phyloP scores from a whole-genome alignment of 2,329 filamentous ascomycete species.

The Fusarium clavum region DNA sequence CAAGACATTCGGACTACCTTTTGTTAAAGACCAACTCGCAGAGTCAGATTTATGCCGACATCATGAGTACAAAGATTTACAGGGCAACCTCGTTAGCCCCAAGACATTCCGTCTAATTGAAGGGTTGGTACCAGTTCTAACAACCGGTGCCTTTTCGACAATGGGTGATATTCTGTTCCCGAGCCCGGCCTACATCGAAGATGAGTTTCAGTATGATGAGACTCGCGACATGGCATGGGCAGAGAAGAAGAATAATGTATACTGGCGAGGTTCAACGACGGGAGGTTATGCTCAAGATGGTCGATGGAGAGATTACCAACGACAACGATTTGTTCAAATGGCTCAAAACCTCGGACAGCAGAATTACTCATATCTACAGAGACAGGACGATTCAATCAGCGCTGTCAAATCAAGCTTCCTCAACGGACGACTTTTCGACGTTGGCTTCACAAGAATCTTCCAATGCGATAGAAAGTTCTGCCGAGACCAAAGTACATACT shows the following conservation, averaged over 20 bases:
- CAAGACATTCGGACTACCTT: slow-evolving; percentile 50
- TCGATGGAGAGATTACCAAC: slow-evolving; percentile 58
- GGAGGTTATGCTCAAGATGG: slow-evolving; percentile 56
- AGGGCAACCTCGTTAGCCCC: slow-evolving; percentile 60
- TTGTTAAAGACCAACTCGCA: slow-evolving; percentile 48
- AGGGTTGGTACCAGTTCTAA: slow-evolving; percentile 59
- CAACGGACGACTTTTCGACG: slow-evolving; percentile 56
- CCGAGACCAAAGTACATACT: slow-evolving; percentile 50
- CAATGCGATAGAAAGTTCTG: slow-evolving; percentile 57
- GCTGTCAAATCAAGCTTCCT: slow-evolving; percentile 49
- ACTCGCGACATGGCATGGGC: slow-evolving; percentile 60
- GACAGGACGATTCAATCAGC: slow-evolving; percentile 29
- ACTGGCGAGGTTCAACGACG: slow-evolving; percentile 69
- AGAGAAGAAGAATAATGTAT: slow-evolving; percentile 61
- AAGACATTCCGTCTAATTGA: slow-evolving; percentile 56
- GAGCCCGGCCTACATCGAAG: slow-evolving; percentile 60
- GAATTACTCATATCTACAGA: slow-evolving; percentile 50
- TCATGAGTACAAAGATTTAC: slow-evolving; percentile 55
- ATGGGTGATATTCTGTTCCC: slow-evolving; percentile 66
- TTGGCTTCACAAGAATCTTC: slow-evolving; percentile 59
- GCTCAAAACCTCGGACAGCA: slow-evolving; percentile 49
- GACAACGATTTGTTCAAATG: slow-evolving; percentile 59
- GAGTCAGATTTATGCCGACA: slow-evolving; percentile 58
- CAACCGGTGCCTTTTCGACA: slow-evolving; percentile 57
- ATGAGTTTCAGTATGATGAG: slow-evolving; percentile 56